Percentiles rank a stretch among this genome's conserved stretches.
Evolutionary conservation across 768 basidiomycete species (phyloP).

Genomic region (Filobasidium floriforme): DNA sequence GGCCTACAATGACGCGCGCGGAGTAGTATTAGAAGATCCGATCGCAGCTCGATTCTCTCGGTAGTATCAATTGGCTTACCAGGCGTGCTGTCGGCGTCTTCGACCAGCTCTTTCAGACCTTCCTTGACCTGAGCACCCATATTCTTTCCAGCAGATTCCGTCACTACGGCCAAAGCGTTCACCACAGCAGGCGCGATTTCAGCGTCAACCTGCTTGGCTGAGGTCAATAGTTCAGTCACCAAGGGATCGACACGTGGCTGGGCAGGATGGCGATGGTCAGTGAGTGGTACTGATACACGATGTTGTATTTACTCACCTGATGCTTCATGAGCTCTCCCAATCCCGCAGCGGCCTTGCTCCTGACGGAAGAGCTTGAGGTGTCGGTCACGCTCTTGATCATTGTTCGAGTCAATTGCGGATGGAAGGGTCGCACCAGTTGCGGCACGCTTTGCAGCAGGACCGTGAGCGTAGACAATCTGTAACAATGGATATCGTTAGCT

Average conservation of each 20-base stretch:
- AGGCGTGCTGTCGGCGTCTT: constrained; percentile 8
- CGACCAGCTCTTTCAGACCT: constrained; percentile 15
- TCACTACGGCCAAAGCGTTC: constrained; percentile 67
- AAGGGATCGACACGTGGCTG: constrained; percentile 88
- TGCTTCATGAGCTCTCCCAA: constrained; percentile 83
- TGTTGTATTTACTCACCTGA: constrained; percentile 31
- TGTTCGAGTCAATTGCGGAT: constrained; percentile 92
- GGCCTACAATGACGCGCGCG: neutral
- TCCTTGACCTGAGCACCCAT: constrained; percentile 49
- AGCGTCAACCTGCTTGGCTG: constrained; percentile 52
- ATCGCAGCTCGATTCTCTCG: neutral
- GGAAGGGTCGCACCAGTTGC: constrained; percentile 88
- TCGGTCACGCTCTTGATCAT: constrained; percentile 91
- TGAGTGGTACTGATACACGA: constrained; percentile 6
- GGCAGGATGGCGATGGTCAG: neutral
- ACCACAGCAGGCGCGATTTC: constrained; percentile 68
- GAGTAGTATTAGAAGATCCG: neutral
- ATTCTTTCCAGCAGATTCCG: constrained; percentile 61
- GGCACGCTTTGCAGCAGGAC: constrained; percentile 81
- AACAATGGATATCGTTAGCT: neutral
- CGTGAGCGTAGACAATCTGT: constrained; percentile 63
- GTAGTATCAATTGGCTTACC: neutral
- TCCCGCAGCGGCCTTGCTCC: constrained; percentile 72
- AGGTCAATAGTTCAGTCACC: constrained; percentile 68
- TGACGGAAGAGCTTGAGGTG: constrained; percentile 65